Evolutionary conservation across 768 basidiomycete genomes (phyloP), one percentile per base, ranked within the genome.

Genomic region (Amanita polypyramis): DNA sequence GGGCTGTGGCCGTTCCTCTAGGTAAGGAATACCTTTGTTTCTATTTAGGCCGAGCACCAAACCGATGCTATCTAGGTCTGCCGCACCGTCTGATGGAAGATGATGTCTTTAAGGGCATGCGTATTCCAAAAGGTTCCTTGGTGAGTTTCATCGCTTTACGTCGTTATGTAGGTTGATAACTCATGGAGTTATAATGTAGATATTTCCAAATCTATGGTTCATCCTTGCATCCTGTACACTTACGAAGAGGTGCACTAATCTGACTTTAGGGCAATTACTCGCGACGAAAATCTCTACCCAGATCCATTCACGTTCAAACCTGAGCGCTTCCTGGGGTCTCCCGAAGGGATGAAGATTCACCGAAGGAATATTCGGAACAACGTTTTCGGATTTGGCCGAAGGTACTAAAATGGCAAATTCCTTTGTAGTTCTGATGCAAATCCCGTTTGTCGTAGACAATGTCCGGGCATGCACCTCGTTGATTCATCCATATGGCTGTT

Each of bases 1-100:
- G 77, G 76, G 69, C 72, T 39, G 71, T 65, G 3, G 68, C 77
- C 21, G 77, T 80, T 17, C 81, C 80, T 11, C 56, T 82, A 11
- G 73, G 80, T 77, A 56, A 51, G 75, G 25, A 44, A 38, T 51
- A 17, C 30, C 19, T 38, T 40, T 23, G 20, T 19, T 25, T 5
- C 7, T 12, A 40, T 45, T 33, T 19, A 42, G 37, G 14, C 7
- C 39, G 33, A 14, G 27, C 33, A 11, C 41, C 33, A 29, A 46
- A 32, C 37, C 53, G 43, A 45, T 41, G 5, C 12, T 47, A 37
- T 21, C 20, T 35, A 82, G 82, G 70, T 47, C 69, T 85, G 34
- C 82, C 82, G 0, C 82, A 84, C 50, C 69, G 79, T 39, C 53
- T 80, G 55, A 79, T 72, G 67, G 74, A 82, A 58, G 77, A 84